Evolutionary conservation across 1,284 basidiomycete genomes (phyloP).

Genomic region (Ceratorhiza oryzae-sativae): DNA sequence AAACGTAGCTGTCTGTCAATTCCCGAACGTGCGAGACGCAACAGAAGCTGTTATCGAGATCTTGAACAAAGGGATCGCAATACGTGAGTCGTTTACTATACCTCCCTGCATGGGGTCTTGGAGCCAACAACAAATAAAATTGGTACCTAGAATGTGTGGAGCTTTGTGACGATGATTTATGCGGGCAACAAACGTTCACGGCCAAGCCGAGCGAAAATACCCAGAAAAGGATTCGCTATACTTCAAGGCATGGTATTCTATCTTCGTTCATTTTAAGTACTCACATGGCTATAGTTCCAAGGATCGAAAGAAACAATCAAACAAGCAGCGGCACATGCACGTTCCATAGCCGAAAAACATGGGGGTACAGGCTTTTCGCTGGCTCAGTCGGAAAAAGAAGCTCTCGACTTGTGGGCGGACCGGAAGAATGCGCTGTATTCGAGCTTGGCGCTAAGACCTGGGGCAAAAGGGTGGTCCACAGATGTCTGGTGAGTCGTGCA

Average conservation of each 20-base stretch:
- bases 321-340: conserved; percentile 68
- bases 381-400: conserved; percentile 71
- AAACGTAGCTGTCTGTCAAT: conserved; percentile 42
- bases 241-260: conserved; percentile 65
- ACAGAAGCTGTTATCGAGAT: conserved; percentile 61
- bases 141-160: conserved; percentile 54
- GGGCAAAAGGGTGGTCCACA: conserved; percentile 75
- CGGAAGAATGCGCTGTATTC: conserved; percentile 84
- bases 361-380: conserved; percentile 75
- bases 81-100: conserved; percentile 47
- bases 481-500: conserved; percentile 77
- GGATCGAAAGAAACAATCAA: conserved; percentile 67
- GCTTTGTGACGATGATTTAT: conserved; percentile 56
- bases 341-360: conserved; percentile 66
- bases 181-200: conserved; percentile 67
- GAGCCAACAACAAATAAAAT: background rate
- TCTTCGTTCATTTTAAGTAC: background rate
- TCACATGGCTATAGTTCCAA: conserved; percentile 59
- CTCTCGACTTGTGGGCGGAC: conserved; percentile 81
- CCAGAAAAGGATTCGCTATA: conserved; percentile 78
- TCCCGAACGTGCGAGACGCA: conserved; percentile 43
- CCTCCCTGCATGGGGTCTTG: background rate
- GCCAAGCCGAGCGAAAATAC: conserved; percentile 65
- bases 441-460: conserved; percentile 70
- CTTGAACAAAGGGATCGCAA: conserved; percentile 65